Evolutionary conservation across 2,329 filamentous ascomycete species (phyloP), one percentile per base, ranked within the genome.

Genomic region (Colletotrichum gigasporum): DNA sequence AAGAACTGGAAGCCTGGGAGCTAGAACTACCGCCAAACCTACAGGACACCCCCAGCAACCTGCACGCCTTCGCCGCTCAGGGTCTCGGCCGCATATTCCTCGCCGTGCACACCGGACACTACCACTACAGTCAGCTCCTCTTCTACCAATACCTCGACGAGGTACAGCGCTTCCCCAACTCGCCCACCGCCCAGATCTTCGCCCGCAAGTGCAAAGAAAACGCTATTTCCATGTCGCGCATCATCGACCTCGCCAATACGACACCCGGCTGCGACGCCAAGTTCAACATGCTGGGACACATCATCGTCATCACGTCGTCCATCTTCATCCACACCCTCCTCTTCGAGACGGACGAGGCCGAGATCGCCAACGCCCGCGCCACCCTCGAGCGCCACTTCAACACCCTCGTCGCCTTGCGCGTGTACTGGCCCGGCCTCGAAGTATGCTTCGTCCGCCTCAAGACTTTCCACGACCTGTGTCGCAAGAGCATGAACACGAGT

Each of bases 301-400:
- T 83, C 32, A 71, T 82, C 5, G 78, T 82, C 9, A 78, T 84
- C 26, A 75, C 80, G 0, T 83, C 81, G 1, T 81, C 81, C 0
- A 75, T 83, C 0, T 77, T 82, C 50, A 75, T 83, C 11, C 80
- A 83, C 59, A 82, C 73, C 0, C 71, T 84, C 1, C 74, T 83
- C 0, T 82, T 83, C 59, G 72, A 72, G 48, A 70, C 70, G 1
- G 72, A 77, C 18, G 75, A 79, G 18, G 65, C 60, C 4, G 73
- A 80, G 47, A 76, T 81, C 7, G 59, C 67, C 0, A 67, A 70
- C 4, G 77, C 80, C 2, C 74, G 75, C 28, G 63, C 59, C 9
- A 72, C 76, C 7, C 71, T 84, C 1, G 79, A 80, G 65, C 71
- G 72, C 18, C 84, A 84, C 58, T 84, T 83, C 58, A 72, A 78